Conservation (phyloP, 1,284 basidiomycete species). For the Vanrija sp. region DNA sequence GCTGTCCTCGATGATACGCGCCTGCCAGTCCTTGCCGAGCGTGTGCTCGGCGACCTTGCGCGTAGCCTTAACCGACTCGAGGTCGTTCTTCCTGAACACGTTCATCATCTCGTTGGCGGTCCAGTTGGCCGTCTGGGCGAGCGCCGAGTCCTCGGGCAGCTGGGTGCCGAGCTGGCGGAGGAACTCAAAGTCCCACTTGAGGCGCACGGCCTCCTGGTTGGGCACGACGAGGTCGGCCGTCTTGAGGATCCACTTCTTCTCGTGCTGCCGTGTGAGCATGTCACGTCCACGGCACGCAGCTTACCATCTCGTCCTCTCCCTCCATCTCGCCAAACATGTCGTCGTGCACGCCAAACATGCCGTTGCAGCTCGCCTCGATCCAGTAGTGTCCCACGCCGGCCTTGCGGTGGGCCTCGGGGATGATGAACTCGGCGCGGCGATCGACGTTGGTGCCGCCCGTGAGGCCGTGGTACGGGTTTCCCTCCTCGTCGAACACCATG, state of each 20-base stretch:
- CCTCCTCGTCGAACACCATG: constrained; percentile 76
- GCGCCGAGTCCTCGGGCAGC: constrained; percentile 3
- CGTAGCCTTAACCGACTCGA: not conserved
- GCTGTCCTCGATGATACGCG: constrained; percentile 33
- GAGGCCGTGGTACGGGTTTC: constrained; percentile 58
- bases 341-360: constrained; percentile 71
- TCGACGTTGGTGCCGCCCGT: constrained; percentile 79
- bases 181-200: constrained; percentile 76
- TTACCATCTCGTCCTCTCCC: not conserved
- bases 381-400: constrained; percentile 65
- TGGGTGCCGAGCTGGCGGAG: constrained; percentile 60
- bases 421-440: constrained; percentile 83
- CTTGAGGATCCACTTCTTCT: not conserved
- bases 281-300: too few species aligned
- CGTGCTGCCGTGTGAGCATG: not conserved
- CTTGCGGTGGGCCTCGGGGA: constrained; percentile 62
- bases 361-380: constrained; percentile 74
- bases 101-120: constrained; percentile 84
- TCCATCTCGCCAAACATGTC: constrained; percentile 6
- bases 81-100: constrained; percentile 53
- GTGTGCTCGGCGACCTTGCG: not conserved
- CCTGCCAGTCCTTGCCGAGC: not conserved
- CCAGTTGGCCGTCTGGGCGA: constrained; percentile 57
- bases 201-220: constrained; percentile 71
- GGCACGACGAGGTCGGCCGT: constrained; percentile 83